These are phyloP conservation scores for Lumnitzera littorea DNA, from an alignment of 345 rosid genomes.

Conservation along the genomic window DNA sequence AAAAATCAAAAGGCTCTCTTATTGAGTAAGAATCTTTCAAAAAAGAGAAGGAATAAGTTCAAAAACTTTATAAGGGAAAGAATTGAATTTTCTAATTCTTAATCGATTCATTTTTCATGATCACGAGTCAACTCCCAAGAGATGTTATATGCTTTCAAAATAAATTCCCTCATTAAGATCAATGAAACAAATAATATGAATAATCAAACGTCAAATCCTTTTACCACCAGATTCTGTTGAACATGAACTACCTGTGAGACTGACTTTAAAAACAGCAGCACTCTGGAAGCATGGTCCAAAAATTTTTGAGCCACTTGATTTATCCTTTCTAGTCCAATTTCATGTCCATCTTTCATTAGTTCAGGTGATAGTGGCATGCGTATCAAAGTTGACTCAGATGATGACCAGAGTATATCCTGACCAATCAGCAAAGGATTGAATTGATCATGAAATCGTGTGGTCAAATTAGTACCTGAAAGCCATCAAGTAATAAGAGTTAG, in stretches of 20 bases:
- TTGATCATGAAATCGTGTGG: constrained; percentile 73
- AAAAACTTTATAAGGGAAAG: too few species aligned
- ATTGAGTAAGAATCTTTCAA: too few species aligned
- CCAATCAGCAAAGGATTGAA: constrained; percentile 79
- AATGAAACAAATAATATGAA: too few species aligned
- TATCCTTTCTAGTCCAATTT: constrained; percentile 54
- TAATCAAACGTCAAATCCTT: too few species aligned
- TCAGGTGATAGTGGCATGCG: constrained; percentile 87
- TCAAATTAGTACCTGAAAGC: constrained; percentile 73
- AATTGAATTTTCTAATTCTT: too few species aligned
- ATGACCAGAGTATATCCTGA: constrained; percentile 60
- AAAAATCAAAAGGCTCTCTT: too few species aligned
- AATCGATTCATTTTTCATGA: too few species aligned
- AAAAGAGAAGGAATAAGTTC: too few species aligned
- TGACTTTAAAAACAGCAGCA: constrained; percentile 73
- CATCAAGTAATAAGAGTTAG: constrained; percentile 8
- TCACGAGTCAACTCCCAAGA: too few species aligned
- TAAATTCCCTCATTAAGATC: too few species aligned
- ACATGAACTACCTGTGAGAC: constrained; percentile 57
- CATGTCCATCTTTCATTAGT: constrained; percentile 68
- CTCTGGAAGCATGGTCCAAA: constrained; percentile 67
- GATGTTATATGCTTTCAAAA: too few species aligned
- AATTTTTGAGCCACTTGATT: constrained; percentile 57
- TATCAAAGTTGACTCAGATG: constrained; percentile 66
- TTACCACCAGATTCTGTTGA: not conserved